These are phyloP conservation scores for Ogataea haglerorum DNA, from an alignment of 805 yeast genomes.

Conservation along the genomic window DNA sequence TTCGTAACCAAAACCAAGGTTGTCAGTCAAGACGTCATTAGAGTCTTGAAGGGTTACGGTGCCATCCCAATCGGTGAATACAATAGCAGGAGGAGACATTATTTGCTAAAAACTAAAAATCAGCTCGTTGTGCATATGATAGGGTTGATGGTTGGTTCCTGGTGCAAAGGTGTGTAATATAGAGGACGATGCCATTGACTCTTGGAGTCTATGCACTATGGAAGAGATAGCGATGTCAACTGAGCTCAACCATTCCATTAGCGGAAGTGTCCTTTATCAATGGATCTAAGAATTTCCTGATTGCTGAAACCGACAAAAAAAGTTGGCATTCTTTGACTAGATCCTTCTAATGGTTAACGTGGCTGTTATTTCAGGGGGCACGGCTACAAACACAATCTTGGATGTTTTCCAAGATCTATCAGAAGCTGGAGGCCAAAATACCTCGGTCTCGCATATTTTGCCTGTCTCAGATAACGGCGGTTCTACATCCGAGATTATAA, in stretches of 20 bases:
- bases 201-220: no score
- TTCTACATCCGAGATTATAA: constrained; percentile 80
- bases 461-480: constrained; percentile 96
- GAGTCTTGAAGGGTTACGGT: constrained; percentile 95
- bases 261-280: not conserved
- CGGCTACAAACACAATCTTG: constrained; percentile 81
- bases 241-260: no score
- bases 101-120: not conserved
- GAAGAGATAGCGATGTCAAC: no score
- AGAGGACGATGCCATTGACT: not conserved
- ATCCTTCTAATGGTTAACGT: constrained; percentile 23
- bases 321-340: not conserved
- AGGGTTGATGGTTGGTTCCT: no score
- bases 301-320: not conserved
- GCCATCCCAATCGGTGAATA: constrained; percentile 98
- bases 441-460: constrained; percentile 54
- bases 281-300: not conserved
- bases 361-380: constrained; percentile 68
- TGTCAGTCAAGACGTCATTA: constrained; percentile 87
- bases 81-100: constrained; percentile 51
- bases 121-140: not conserved
- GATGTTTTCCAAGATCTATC: constrained; percentile 49
- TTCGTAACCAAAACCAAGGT: constrained; percentile 77
- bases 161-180: not conserved
- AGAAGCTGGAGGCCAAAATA: not conserved